Evolutionary conservation across 441 rosid species (phyloP), one percentile per base, ranked within the genome.

Genomic region (Gossypium aridum): DNA sequence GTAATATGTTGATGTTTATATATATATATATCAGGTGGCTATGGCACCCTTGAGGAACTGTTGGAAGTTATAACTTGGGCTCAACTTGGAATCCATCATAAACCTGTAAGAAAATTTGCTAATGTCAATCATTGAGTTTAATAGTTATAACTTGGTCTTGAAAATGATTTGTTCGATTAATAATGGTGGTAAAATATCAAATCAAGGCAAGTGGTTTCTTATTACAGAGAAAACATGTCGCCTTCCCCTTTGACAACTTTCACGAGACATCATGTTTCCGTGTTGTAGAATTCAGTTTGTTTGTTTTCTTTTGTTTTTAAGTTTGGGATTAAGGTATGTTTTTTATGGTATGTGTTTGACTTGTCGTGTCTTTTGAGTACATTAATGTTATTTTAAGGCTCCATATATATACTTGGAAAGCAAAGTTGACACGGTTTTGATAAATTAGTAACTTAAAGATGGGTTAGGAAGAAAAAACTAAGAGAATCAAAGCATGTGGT

Each of bases 11-110:
- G 47, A 56, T 19, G 54, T 13, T 56, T 53, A 19, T 51, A 8
- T 19, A 7, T 19, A 17, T 25, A 31, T 73, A 65, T 20, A 31
- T 78, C 76, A 90, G 94, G 94, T 81, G 94, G 94, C 54, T 90
- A 90, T 76, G 94, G 94, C 56, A 90, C 94, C 39, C 86, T 90
- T 1, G 94, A 90, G 74, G 94, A 90, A 65, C 77, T 88, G 80
- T 87, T 90, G 62, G 94, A 90, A 83, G 94, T 88, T 72, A 90
- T 90, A 78, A 90, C 94, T 34, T 90, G 94, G 94, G 89, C 92
- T 45, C 94, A 90, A 82, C 91, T 90, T 17, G 91, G 94, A 54
- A 90, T 90, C 81, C 94, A 90, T 82, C 78, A 78, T 61, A 90
- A 90, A 80, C 94, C 94, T 54, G 94, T 90, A 82, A 83, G 85